phyloP scores from a whole-genome alignment of 108 stramenopile genomes.

The Conticribra weissflogii region DNA sequence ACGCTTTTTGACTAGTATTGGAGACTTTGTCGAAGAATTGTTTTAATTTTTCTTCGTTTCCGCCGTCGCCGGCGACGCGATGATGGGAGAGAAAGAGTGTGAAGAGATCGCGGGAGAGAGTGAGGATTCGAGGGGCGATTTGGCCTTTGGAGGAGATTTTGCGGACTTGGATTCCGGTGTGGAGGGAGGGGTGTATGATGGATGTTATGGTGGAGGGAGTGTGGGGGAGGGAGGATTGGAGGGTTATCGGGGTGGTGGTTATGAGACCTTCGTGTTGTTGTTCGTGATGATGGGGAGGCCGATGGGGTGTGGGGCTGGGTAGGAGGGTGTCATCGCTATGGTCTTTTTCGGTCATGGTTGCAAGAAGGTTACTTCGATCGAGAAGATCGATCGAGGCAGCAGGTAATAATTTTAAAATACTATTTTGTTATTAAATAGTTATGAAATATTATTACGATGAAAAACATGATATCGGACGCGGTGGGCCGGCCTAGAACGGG shows the following conservation, averaged over 20 bases:
- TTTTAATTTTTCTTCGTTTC: too few relatives aligned
- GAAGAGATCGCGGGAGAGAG: conserved; percentile 61
- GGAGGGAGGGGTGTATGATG: conserved; percentile 21
- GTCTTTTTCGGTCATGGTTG: too few relatives aligned
- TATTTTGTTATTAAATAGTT: too few relatives aligned
- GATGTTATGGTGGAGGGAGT: conserved; percentile 21
- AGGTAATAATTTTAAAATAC: too few relatives aligned
- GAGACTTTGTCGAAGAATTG: conserved; percentile 7
- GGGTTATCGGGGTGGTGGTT: conserved; percentile 35
- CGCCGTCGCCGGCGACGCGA: conserved; percentile 23
- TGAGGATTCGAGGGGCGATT: conserved; percentile 56
- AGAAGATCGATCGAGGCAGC: too few relatives aligned
- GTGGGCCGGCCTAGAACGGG: too few relatives aligned
- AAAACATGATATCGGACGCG: too few relatives aligned
- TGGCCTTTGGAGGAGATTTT: conserved; percentile 54
- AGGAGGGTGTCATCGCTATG: too few relatives aligned
- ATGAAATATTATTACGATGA: too few relatives aligned
- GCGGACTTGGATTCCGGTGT: conserved; percentile 31
- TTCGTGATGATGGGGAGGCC: too few relatives aligned
- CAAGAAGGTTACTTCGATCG: too few relatives aligned
- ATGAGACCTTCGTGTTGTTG: conserved; percentile 25
- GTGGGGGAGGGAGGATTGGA: conserved; percentile 19
- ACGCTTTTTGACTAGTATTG: conserved; percentile 24
- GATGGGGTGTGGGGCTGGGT: too few relatives aligned
- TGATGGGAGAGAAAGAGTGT: conserved; percentile 72